Evolutionary conservation across 305 asterid genomes (phyloP).

Genomic region (Lippia alba): DNA sequence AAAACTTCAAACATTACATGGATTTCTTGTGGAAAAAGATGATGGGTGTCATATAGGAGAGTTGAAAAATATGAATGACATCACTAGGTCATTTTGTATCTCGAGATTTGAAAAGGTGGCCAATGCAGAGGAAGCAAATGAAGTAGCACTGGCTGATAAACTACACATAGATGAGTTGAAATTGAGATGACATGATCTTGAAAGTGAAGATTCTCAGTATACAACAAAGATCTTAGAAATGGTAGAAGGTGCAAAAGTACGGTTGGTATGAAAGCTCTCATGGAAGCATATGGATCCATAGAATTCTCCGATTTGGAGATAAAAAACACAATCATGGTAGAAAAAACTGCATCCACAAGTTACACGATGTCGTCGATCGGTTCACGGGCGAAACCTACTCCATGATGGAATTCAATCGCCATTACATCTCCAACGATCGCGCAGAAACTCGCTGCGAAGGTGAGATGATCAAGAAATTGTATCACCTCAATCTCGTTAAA

Average conservation of each 20-base stretch:
- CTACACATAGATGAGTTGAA: slow-evolving; percentile 36
- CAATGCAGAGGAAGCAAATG: slow-evolving; percentile 42
- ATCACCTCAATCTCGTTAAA: slow-evolving; percentile 41
- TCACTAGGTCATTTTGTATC: slow-evolving; percentile 52
- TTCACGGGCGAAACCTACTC: slow-evolving; percentile 24
- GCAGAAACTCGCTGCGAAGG: neutral
- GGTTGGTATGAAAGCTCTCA: too few relatives aligned
- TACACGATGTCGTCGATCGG: slow-evolving; percentile 31
- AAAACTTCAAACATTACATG: slow-evolving; percentile 48
- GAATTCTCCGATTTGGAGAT: slow-evolving; percentile 14
- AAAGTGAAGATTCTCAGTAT: slow-evolving; percentile 10
- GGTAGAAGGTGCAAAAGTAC: too few relatives aligned
- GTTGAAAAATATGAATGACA: slow-evolving; percentile 46
- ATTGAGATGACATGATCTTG: slow-evolving; percentile 39
- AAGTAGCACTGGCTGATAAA: slow-evolving; percentile 42
- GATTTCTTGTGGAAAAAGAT: slow-evolving; percentile 49
- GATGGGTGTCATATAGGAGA: slow-evolving; percentile 46
- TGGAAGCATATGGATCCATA: neutral
- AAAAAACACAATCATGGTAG: neutral
- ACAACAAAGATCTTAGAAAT: slow-evolving; percentile 39
- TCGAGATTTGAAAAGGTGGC: slow-evolving; percentile 46
- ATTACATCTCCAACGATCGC: neutral
- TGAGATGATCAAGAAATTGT: slow-evolving; percentile 25
- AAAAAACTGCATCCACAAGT: neutral
- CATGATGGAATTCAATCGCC: slow-evolving; percentile 24